These are phyloP conservation scores for Apostasia ramifera DNA, from an alignment of 106 monocot species.

Conservation along the genomic window DNA sequence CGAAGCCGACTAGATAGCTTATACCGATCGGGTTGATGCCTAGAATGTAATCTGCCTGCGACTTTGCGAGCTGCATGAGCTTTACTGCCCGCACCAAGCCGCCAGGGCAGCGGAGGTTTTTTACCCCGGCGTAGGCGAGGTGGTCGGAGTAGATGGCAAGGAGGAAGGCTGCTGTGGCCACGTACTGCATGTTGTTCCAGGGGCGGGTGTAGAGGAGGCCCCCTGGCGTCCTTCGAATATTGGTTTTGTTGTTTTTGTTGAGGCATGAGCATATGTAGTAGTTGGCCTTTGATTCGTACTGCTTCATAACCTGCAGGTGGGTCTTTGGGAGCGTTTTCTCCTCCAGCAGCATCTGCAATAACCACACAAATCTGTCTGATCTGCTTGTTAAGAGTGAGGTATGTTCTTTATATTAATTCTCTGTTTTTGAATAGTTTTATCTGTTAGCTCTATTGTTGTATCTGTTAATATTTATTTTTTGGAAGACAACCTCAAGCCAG, in stretches of 20 bases:
- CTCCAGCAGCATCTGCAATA: constrained; percentile 30
- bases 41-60: constrained; percentile 66
- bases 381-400: no score
- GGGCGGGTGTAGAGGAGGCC: constrained; percentile 70
- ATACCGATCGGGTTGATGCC: constrained; percentile 54
- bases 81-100: constrained; percentile 19
- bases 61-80: constrained; percentile 28
- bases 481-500: no score
- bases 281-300: constrained; percentile 59
- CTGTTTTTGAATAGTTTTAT: no score
- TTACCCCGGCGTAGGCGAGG: constrained; percentile 5
- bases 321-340: background rate
- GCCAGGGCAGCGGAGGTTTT: constrained; percentile 19
- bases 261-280: constrained; percentile 76
- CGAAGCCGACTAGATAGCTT: constrained; percentile 78
- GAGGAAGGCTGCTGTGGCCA: constrained; percentile 62
- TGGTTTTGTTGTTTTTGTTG: constrained; percentile 51
- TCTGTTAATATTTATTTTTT: no score
- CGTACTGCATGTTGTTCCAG: constrained; percentile 97
- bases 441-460: no score
- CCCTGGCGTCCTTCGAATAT: constrained; percentile 56
- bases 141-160: constrained; percentile 63
- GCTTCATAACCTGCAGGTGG: constrained; percentile 27
- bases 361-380: background rate
- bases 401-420: no score